phyloP scores from a whole-genome alignment of 805 yeast genomes.

The Candida dajiaensis region DNA sequence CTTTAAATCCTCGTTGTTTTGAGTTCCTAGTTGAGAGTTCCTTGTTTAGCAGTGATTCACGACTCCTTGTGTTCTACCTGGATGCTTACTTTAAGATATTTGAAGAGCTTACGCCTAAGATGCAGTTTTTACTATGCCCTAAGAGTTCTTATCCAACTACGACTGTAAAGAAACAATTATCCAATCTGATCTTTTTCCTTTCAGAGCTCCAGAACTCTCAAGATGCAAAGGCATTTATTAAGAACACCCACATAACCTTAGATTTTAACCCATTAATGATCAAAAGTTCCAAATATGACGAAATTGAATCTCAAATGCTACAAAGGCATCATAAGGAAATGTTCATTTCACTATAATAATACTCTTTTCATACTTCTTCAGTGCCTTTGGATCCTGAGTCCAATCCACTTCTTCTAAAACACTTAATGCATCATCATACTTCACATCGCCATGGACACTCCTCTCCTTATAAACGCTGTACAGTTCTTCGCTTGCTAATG shows the following conservation, averaged over 20 bases:
- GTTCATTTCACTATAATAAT: background rate
- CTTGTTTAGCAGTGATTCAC: background rate
- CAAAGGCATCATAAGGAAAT: background rate
- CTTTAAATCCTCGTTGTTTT: background rate
- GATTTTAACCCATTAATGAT: background rate
- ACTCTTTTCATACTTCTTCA: background rate
- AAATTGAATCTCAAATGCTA: conserved; percentile 1
- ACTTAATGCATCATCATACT: conserved; percentile 15
- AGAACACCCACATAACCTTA: background rate
- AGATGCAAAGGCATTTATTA: background rate
- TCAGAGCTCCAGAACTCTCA: background rate
- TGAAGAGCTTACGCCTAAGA: background rate
- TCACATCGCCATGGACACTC: conserved; percentile 28
- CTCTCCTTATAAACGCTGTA: conserved; percentile 31
- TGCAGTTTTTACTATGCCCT: background rate
- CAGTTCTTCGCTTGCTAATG: conserved; percentile 36
- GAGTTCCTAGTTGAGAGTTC: conserved; percentile 3
- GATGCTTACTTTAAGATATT: background rate
- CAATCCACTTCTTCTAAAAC: conserved; percentile 14
- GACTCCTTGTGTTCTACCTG: background rate
- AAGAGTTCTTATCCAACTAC: background rate
- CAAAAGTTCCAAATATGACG: conserved; percentile 1
- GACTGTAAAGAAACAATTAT: background rate
- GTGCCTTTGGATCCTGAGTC: conserved; percentile 2
- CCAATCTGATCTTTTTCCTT: background rate